Conservation (phyloP, 2,329 filamentous ascomycete genomes). For the Cercospora zeina region DNA sequence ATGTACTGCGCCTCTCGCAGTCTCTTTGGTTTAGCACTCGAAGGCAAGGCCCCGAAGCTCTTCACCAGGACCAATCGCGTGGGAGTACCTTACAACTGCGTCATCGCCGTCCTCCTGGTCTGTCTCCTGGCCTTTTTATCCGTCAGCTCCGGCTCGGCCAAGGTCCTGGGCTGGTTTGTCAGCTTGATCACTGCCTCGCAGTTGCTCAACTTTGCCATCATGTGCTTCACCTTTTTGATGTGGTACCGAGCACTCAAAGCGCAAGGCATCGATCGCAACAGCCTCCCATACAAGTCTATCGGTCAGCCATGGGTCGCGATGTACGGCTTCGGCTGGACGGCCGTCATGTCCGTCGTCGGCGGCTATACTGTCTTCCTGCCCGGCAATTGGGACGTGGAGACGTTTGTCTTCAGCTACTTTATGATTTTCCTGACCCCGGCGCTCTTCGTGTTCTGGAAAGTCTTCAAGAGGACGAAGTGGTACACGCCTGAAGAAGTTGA, state of each 20-base stretch:
- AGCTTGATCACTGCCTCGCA: constrained; percentile 71
- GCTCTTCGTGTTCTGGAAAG: constrained; percentile 70
- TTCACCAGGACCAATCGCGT: constrained; percentile 60
- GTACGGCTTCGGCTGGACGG: constrained; percentile 60
- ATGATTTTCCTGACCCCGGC: constrained; percentile 71
- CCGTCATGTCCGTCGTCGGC: constrained; percentile 72
- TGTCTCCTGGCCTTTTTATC: constrained; percentile 71
- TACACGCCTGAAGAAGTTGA: constrained; percentile 61
- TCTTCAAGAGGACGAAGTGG: constrained; percentile 63
- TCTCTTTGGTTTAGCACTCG: constrained; percentile 66
- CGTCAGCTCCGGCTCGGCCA: constrained; percentile 63
- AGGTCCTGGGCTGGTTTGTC: constrained; percentile 71
- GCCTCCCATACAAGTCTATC: constrained; percentile 65
- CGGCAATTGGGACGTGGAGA: constrained; percentile 62
- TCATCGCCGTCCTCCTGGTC: constrained; percentile 64
- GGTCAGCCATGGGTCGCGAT: constrained; percentile 71
- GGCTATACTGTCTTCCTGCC: constrained; percentile 76
- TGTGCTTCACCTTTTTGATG: constrained; percentile 68
- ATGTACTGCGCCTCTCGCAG: constrained; percentile 67
- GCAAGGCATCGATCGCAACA: constrained; percentile 66
- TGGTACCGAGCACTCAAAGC: constrained; percentile 68
- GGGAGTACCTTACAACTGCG: constrained; percentile 75
- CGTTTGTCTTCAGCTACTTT: constrained; percentile 71
- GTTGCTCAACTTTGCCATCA: constrained; percentile 68
- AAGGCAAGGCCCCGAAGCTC: constrained; percentile 55